Conservation (phyloP, 768 basidiomycete species). For the Russula olivacea region DNA sequence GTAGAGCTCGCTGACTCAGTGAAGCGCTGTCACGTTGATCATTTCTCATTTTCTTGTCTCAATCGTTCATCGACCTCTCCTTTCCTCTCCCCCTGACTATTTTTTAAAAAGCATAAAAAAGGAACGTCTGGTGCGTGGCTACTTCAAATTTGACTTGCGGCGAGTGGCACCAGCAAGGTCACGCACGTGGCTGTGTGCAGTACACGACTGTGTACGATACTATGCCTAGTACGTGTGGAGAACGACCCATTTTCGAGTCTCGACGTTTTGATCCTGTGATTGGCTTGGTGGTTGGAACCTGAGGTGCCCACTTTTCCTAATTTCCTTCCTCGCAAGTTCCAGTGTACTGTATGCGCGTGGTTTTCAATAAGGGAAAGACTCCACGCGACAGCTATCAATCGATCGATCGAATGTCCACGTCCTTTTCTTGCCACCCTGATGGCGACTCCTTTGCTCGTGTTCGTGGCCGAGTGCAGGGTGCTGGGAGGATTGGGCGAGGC, state of each 20-base stretch:
- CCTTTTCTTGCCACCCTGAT: background rate
- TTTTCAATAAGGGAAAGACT: background rate
- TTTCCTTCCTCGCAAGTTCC: background rate
- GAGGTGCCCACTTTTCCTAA: background rate
- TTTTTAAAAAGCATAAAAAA: background rate
- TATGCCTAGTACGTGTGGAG: background rate
- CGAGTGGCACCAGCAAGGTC: background rate
- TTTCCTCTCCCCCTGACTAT: background rate
- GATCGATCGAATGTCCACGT: background rate
- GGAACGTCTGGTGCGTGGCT: background rate
- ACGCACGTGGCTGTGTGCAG: background rate
- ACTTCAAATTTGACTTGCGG: background rate
- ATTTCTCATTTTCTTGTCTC: no score
- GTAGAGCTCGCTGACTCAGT: no score
- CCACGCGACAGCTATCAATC: background rate
- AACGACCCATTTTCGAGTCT: background rate
- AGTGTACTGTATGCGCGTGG: background rate
- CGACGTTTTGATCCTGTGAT: background rate
- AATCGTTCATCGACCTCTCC: no score
- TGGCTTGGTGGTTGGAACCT: no score
- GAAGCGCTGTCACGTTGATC: background rate
- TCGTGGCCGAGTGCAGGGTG: background rate
- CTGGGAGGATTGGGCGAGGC: background rate
- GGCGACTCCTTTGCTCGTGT: background rate
- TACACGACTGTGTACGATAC: background rate